phyloP scores from a whole-genome alignment of 2,329 filamentous ascomycete species.

The Penicillium sp. region DNA sequence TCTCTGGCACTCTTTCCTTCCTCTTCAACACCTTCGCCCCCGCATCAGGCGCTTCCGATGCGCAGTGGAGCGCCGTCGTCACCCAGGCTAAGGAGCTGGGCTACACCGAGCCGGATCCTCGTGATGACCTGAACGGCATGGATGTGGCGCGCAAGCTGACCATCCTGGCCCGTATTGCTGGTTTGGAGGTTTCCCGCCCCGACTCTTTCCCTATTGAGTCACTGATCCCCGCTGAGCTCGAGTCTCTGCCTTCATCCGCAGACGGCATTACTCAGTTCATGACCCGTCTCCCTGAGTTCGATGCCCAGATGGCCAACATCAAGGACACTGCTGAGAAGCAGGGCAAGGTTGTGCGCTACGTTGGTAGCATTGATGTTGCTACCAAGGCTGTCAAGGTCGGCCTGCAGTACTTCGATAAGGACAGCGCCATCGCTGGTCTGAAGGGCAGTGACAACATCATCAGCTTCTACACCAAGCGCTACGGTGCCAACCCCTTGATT shows the following conservation, averaged over 20 bases:
- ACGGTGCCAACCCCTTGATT: conserved; percentile 85
- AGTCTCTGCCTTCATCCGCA: conserved; percentile 60
- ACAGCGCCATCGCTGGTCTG: conserved; percentile 86
- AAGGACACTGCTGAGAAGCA: conserved; percentile 82
- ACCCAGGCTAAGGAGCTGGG: conserved; percentile 88
- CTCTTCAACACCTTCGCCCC: conserved; percentile 97
- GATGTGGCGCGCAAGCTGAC: conserved; percentile 95
- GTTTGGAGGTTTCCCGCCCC: conserved; percentile 76
- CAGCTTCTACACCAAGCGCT: conserved; percentile 95
- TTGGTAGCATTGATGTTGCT: conserved; percentile 87
- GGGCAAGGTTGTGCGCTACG: conserved; percentile 90
- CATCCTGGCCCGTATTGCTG: conserved; percentile 83
- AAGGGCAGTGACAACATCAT: conserved; percentile 99
- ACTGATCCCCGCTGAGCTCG: conserved; percentile 83
- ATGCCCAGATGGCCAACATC: conserved; percentile 82
- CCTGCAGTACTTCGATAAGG: conserved; percentile 80
- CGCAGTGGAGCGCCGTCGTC: conserved; percentile 88
- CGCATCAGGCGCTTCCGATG: conserved; percentile 57
- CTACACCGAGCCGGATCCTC: conserved; percentile 85
- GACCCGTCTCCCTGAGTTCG: conserved; percentile 73
- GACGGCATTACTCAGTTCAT: conserved; percentile 77
- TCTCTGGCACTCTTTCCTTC: conserved; percentile 97
- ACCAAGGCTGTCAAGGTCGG: conserved; percentile 84
- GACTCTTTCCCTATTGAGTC: conserved; percentile 92
- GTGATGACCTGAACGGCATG: conserved; percentile 82